Percentiles rank a stretch among this genome's conserved stretches.
Evolutionary conservation across 495 filamentous ascomycete species (phyloP).

Genomic region (Hyphodiscus hymeniophilus): DNA sequence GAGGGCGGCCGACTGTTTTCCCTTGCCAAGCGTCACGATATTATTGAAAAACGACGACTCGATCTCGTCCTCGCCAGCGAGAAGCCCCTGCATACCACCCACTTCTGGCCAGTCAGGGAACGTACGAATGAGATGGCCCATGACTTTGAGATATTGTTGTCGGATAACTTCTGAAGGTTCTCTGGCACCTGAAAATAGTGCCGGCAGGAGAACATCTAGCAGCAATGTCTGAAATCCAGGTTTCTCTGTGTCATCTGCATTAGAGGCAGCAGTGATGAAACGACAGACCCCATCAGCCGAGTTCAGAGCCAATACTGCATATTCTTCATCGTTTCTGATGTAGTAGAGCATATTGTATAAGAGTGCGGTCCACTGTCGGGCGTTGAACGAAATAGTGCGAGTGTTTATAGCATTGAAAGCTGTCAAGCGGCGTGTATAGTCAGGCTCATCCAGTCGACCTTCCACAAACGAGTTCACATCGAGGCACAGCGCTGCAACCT

Average conservation of each 20-base stretch:
- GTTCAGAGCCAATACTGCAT: slow-evolving; percentile 70
- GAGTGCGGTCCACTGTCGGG: slow-evolving; percentile 85
- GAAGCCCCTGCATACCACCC: slow-evolving; percentile 64
- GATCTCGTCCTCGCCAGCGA: slow-evolving; percentile 64
- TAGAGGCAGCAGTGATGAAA: slow-evolving; percentile 57
- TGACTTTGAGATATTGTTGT: slow-evolving; percentile 65
- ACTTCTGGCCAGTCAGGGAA: slow-evolving; percentile 62
- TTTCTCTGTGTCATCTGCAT: slow-evolving; percentile 27
- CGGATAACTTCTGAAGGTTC: slow-evolving; percentile 78
- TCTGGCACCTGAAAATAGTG: slow-evolving; percentile 62
- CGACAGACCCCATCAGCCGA: slow-evolving; percentile 71
- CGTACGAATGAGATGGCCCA: slow-evolving; percentile 67
- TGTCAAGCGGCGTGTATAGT: slow-evolving; percentile 71
- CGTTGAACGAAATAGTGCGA: slow-evolving; percentile 41
- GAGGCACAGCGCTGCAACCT: slow-evolving; percentile 63
- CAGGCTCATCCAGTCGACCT: slow-evolving; percentile 66
- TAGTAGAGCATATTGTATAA: slow-evolving; percentile 86
- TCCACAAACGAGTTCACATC: slow-evolving; percentile 70
- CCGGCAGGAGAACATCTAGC: slow-evolving; percentile 57
- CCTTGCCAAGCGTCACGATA: slow-evolving; percentile 82
- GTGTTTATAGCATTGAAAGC: slow-evolving; percentile 69
- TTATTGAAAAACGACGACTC: slow-evolving; percentile 93
- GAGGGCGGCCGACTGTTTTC: slow-evolving; percentile 77
- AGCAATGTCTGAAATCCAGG: slow-evolving; percentile 38
- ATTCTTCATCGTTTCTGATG: slow-evolving; percentile 79